These are phyloP conservation scores for Fusarium abutilonis DNA, from an alignment of 2,329 filamentous ascomycete species.

Conservation along the genomic window DNA sequence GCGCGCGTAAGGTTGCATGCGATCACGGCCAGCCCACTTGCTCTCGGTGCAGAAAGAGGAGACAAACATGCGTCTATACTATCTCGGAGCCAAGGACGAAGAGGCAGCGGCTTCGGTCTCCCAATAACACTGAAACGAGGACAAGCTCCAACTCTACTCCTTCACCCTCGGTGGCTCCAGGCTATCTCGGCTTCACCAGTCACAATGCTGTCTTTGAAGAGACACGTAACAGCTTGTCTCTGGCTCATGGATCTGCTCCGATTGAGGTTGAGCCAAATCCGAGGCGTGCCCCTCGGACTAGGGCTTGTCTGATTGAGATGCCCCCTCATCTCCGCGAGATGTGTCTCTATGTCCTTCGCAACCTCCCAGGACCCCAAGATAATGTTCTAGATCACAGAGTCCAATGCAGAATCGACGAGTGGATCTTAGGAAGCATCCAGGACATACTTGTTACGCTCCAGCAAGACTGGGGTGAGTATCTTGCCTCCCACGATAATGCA, in stretches of 20 bases:
- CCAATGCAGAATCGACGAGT: conserved; percentile 45
- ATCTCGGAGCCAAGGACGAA: conserved; percentile 33
- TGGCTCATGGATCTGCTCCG: conserved; percentile 42
- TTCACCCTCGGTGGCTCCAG: conserved; percentile 40
- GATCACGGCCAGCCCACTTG: conserved; percentile 55
- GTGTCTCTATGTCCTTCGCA: conserved; percentile 52
- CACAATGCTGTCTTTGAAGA: conserved; percentile 56
- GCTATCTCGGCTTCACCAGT: conserved; percentile 59
- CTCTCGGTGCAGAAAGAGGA: conserved; percentile 52
- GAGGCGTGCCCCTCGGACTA: conserved; percentile 3
- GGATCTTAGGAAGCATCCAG: conserved; percentile 46
- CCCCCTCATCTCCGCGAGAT: conserved; percentile 49
- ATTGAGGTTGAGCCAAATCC: conserved; percentile 18
- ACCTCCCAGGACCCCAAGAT: conserved; percentile 45
- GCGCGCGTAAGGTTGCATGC: conserved; percentile 56
- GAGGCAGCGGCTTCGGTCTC: conserved; percentile 25
- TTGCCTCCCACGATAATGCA: conserved; percentile 39
- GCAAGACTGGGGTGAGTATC: conserved; percentile 45
- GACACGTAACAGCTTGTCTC: conserved; percentile 52
- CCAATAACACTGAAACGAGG: background rate
- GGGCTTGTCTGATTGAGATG: conserved; percentile 35
- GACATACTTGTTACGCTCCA: conserved; percentile 49
- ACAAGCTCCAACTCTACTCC: conserved; percentile 23
- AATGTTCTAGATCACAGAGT: conserved; percentile 38
- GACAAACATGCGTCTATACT: conserved; percentile 53